Evolutionary conservation across 2,329 filamentous ascomycete species (phyloP).

Genomic region (Aspergillus quadricinctus): DNA sequence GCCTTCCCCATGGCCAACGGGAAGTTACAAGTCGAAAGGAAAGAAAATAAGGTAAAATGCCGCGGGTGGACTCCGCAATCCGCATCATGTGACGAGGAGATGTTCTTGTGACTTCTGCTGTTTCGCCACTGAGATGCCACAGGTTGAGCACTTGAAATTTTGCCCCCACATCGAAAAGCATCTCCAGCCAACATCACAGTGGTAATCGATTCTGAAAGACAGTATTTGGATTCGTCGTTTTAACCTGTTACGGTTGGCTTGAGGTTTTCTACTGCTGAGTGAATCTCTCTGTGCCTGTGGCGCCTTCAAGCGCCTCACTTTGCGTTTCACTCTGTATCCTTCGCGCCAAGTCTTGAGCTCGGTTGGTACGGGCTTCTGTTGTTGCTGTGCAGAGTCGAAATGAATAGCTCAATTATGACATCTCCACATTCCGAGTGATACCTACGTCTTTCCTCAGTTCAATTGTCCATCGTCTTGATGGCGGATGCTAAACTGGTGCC

Average conservation of each 20-base stretch:
- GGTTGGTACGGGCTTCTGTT: background rate
- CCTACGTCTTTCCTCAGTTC: no score
- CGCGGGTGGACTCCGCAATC: slow-evolving; percentile 14
- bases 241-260: background rate
- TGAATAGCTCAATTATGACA: no score
- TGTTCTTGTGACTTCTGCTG: slow-evolving; percentile 20
- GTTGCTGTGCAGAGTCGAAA: background rate
- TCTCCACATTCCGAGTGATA: no score
- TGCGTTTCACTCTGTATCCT: background rate
- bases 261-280: background rate
- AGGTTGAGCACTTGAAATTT: background rate
- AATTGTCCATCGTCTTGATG: no score
- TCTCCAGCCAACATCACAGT: no score
- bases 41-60: slow-evolving; percentile 1
- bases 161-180: background rate
- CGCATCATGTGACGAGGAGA: slow-evolving; percentile 19
- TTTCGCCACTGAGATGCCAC: slow-evolving; percentile 6
- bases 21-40: background rate
- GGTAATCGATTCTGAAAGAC: background rate
- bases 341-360: background rate
- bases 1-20: background rate
- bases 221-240: background rate
- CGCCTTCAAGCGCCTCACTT: background rate
- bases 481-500: background rate
- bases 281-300: background rate